phyloP scores from a whole-genome alignment of 805 yeast genomes.

The Ogataea henricii region DNA sequence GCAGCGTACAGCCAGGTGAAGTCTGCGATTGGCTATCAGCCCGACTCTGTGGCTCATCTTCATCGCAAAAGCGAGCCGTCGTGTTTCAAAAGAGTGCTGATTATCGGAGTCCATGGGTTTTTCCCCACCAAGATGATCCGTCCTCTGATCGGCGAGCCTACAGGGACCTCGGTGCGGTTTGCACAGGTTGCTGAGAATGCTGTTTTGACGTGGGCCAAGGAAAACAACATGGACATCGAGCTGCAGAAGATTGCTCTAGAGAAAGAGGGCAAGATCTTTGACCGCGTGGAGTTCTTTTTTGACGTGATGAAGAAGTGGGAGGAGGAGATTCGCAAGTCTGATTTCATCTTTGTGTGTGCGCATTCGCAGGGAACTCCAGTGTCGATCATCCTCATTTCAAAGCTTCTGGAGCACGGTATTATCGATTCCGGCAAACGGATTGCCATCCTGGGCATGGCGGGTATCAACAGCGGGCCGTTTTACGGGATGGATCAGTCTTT shows the following conservation, averaged over 20 bases:
- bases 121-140: constrained; percentile 87
- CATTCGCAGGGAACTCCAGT: constrained; percentile 98
- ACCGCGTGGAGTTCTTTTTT: constrained; percentile 80
- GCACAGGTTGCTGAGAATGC: constrained; percentile 88
- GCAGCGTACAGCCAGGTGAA: constrained; percentile 20
- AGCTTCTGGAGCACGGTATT: constrained; percentile 62
- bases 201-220: constrained; percentile 66
- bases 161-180: constrained; percentile 90
- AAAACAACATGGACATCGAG: constrained; percentile 43
- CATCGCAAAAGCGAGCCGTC: constrained; percentile 25
- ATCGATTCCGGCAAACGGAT: constrained; percentile 49
- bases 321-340: constrained; percentile 53
- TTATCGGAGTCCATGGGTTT: constrained; percentile 95
- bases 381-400: constrained; percentile 74
- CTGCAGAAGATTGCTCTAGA: constrained; percentile 93
- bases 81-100: constrained; percentile 58
- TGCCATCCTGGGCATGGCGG: constrained; percentile 92
- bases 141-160: constrained; percentile 91
- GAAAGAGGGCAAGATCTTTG: constrained; percentile 87
- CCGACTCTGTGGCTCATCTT: constrained; percentile 19
- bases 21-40: constrained; percentile 19
- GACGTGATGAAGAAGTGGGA: constrained; percentile 69
- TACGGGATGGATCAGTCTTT: constrained; percentile 85
- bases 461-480: constrained; percentile 91
- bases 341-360: constrained; percentile 86